Evolutionary conservation across 768 basidiomycete species (phyloP), one percentile per base, ranked within the genome.

Genomic region (Agaricus sinodeliciosus): DNA sequence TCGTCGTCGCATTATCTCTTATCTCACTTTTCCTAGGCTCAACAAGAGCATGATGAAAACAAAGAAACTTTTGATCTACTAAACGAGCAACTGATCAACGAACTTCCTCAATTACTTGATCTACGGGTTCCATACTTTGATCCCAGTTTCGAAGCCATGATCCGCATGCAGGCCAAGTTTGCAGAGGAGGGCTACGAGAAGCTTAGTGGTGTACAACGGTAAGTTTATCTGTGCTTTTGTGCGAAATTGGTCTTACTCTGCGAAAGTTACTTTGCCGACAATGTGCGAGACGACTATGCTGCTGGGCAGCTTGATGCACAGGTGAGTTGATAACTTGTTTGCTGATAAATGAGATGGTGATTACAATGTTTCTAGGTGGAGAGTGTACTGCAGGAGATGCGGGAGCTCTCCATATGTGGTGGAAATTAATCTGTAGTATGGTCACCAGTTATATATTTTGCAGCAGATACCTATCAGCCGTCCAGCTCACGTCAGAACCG

Each of bases 151-250:
- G 96, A 98, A 70, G 91, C 95, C 43, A 98, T 98, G 95, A 93
- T 94, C 58, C 81, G 96, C 27, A 90, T 96, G 83, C 96, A 99
- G 64, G 82, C 90, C 63, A 94, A 94, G 63, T 98, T 98, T 64
- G 94, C 95, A 0, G 92, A 97, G 67, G 95, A 99, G 61, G 94
- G 95, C 0, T 98, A 99, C 65, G 94, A 97, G 72, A 96, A 94
- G 70, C 80, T 97, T 47, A 87, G 93, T 46, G 85, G 91, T 42
- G 94, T 97, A 8, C 95, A 99, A 68, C 74, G 92, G 85, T 91
- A 57, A 16, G 70, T 61, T 28, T 19, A n/a, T 35, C 28, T 46
- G 27, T 34, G n/a, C 36, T 22, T 18, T n/a, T n/a, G 45, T 25
- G 9, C 16, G 9, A 15, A 6, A 16, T 43, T 43, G 12, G 54